phyloP scores from a whole-genome alignment of 2,329 filamentous ascomycete species.

The Penicillium verrucosum region DNA sequence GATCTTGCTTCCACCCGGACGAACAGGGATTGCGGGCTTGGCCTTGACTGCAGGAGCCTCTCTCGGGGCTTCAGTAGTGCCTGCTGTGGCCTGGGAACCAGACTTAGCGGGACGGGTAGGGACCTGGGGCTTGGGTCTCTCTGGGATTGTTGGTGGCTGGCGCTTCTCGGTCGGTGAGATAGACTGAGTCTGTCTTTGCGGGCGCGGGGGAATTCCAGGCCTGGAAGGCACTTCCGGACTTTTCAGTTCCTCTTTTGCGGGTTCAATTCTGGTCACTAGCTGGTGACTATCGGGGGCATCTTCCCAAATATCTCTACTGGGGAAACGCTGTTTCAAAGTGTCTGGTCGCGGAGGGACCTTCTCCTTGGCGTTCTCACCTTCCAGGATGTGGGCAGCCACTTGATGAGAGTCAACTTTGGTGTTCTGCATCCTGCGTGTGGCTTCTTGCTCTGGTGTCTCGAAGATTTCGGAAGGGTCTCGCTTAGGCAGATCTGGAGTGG shows the following conservation, averaged over 20 bases:
- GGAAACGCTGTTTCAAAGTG: slow-evolving; percentile 67
- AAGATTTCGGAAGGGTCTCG: slow-evolving; percentile 41
- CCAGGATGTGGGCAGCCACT: slow-evolving; percentile 34
- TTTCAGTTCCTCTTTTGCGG: slow-evolving; percentile 53
- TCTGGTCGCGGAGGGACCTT: slow-evolving; percentile 47
- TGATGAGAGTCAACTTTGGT: slow-evolving; percentile 39
- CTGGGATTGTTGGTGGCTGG: slow-evolving; percentile 54
- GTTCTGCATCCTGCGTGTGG: slow-evolving; percentile 40
- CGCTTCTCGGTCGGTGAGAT: slow-evolving; percentile 50
- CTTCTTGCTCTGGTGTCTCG: slow-evolving; percentile 50
- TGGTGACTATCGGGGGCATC: slow-evolving; percentile 81
- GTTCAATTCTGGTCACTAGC: slow-evolving; percentile 65
- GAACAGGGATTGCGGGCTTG: slow-evolving; percentile 80
- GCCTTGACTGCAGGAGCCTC: slow-evolving; percentile 51
- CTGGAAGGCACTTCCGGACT: slow-evolving; percentile 35
- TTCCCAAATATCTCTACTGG: slow-evolving; percentile 92
- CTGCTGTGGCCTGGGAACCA: slow-evolving; percentile 31
- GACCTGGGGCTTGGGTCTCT: slow-evolving; percentile 62
- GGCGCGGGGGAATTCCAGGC: slow-evolving; percentile 34
- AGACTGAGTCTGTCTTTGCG: slow-evolving; percentile 33
- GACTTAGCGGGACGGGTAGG: slow-evolving; percentile 63
- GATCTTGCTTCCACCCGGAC: slow-evolving; percentile 80
- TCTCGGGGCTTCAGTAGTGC: slow-evolving; percentile 33
- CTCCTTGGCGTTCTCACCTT: slow-evolving; percentile 25
- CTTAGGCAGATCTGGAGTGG: slow-evolving; percentile 66